Base-by-base conservation (phyloP, 805 yeast genomes). In the Suhomyces sp. region DNA sequence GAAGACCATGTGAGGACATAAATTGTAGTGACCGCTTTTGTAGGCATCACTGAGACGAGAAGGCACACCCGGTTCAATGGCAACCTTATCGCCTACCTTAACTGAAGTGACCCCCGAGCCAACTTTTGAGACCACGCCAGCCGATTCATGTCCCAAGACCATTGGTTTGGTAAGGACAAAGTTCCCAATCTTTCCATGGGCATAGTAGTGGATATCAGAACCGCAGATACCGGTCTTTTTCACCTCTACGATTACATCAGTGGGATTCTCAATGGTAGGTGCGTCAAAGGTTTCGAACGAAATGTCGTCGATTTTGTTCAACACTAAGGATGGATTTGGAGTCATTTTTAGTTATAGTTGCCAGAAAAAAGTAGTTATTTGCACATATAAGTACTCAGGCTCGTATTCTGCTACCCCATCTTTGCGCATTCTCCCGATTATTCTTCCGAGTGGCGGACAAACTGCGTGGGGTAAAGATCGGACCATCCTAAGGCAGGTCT, bases 161-260 rank as follows among this genome's bases (percentile, higher is more conserved):
- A 89, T 87, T 44, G 96, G 96, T 22, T 76, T 71, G 57, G 78
- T 80, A 53, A 90, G 86, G 7, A 84, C 82, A 60, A 87, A 89
- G 7, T 82, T 78, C 21, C 96, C 97, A 62, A 89, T 86, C 50
- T 77, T 78, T 3, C 96, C 97, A 57, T 86, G 87, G 27, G 83
- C 80, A 61, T 83, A 89, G 74, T 86, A 90, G 66, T 89, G 96
- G 54, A 89, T 85, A 64, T 89, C 96, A 1, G 90, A 84, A 3
- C 96, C 96, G 68, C 96, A 90, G 53, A 90, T 84, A 27, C 97
- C 97, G 0, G 96, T 89, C 61, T 86, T 83, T 68, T 85, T 88
- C 58, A 89, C 84, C 48, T 82, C 85, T 22, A 90, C 79, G 60
- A 85, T 80, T 40, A 90, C 96, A 52, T 81, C 85, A 57, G 82